Base-by-base conservation (phyloP, 2,329 filamentous ascomycete species). In the Pleoardoris graminearum region DNA sequence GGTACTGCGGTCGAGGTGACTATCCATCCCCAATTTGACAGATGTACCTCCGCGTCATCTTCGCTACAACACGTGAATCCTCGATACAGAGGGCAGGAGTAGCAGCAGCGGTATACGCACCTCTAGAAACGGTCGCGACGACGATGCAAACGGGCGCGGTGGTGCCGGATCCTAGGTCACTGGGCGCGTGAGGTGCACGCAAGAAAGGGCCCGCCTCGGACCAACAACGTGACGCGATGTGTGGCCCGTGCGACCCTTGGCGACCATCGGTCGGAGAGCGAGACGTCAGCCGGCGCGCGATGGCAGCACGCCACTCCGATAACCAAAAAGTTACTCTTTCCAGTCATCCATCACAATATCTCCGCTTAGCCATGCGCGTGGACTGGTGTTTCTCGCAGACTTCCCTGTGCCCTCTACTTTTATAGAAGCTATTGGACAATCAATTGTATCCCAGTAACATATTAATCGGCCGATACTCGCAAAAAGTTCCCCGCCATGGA, bases 401-500 rank as follows among this genome's bases (percentile, higher is more conserved):
- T 42, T 47, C 48, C 42, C 45, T 55, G 58, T 60, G 50, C 42
- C 41, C 44, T 21, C 33, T 32, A 36, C 32, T 16, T 37, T 8
- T 19, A n/a, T 47, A 47, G 44, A 54, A 11, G 12, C 41, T 10
- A 37, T 22, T 53, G 50, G 45, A 51, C 56, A 54, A 53, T 38
- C 45, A 36, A 53, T 33, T 21, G 47, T 39, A 48, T 45, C 27
- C 16, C 17, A 50, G 37, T 49, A 25, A 44, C 51, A 53, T 53
- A 36, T 51, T 50, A 41, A 51, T 46, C 35, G 22, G 7, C 47
- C 32, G 42, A 23, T 36, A 27, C 43, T 23, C 50, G 52, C 55
- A 59, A 53, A 60, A 53, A 51, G 21, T 27, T 48, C 23, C 51
- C 50, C 55, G 62, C 58, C 55, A 82, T 82, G 80, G 75, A 79